Conservation (phyloP, 108 stramenopile species). For the Chaetoceros muelleri region DNA sequence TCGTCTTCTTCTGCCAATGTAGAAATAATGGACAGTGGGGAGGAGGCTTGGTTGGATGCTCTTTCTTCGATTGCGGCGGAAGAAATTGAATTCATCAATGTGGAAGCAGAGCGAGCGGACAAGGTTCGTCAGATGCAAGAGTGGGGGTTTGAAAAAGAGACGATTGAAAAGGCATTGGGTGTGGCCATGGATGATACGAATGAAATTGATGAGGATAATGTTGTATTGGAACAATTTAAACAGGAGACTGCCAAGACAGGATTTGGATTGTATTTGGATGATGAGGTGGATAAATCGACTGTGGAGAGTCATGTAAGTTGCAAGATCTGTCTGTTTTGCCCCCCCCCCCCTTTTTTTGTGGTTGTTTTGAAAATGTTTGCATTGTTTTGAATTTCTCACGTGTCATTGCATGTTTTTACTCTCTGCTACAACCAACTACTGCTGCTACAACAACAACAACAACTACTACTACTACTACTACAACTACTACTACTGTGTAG, state of each 20-base stretch:
- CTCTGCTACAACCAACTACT: too few species aligned
- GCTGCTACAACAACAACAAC: too few species aligned
- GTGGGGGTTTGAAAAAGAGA: slow-evolving; percentile 53
- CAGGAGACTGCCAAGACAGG: slow-evolving; percentile 33
- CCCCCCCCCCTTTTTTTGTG: too few species aligned
- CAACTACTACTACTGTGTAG: slow-evolving; percentile 19
- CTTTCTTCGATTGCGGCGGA: slow-evolving; percentile 52
- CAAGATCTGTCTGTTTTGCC: too few species aligned
- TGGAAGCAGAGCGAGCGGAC: slow-evolving; percentile 68
- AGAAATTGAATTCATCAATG: slow-evolving; percentile 61
- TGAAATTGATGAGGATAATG: slow-evolving; percentile 41
- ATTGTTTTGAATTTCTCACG: background rate
- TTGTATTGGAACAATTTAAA: slow-evolving; percentile 41
- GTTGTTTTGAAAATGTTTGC: background rate
- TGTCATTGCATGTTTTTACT: background rate
- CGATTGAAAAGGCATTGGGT: slow-evolving; percentile 50
- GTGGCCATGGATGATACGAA: slow-evolving; percentile 48
- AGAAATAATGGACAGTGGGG: slow-evolving; percentile 21
- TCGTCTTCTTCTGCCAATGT: slow-evolving; percentile 5
- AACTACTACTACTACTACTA: too few species aligned
- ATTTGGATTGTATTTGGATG: slow-evolving; percentile 29
- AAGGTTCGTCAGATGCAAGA: slow-evolving; percentile 78
- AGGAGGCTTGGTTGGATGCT: slow-evolving; percentile 67
- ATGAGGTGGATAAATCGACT: slow-evolving; percentile 40
- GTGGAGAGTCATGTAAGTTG: slow-evolving; percentile 39